phyloP scores from a whole-genome alignment of 2,329 filamentous ascomycete genomes.

The Aulographum hederae region DNA sequence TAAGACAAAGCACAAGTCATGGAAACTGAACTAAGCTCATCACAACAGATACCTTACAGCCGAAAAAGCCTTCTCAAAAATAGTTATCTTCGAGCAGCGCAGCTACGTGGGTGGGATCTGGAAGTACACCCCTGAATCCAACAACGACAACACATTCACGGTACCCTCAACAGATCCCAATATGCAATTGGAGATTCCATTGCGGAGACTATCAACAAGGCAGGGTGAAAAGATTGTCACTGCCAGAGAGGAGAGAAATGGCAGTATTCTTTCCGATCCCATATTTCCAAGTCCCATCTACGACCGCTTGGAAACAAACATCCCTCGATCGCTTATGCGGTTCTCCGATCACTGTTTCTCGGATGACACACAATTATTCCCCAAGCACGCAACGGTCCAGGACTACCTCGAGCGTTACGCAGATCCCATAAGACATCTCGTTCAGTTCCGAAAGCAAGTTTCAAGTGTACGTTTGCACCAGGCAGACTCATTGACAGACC shows the following conservation, averaged over 20 bases:
- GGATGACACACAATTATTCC: slow-evolving; percentile 50
- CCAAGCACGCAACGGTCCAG: slow-evolving; percentile 50
- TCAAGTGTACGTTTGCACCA: slow-evolving; percentile 29
- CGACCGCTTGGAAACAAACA: slow-evolving; percentile 67
- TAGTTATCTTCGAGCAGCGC: slow-evolving; percentile 72
- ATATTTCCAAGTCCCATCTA: slow-evolving; percentile 75
- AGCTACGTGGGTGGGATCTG: slow-evolving; percentile 63
- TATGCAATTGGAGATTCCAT: slow-evolving; percentile 43
- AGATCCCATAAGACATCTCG: slow-evolving; percentile 43
- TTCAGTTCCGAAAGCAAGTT: slow-evolving; percentile 56
- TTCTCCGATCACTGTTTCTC: slow-evolving; percentile 56
- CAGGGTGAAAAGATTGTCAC: background rate
- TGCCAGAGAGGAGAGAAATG: slow-evolving; percentile 5
- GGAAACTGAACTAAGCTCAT: no score
- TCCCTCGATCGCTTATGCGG: slow-evolving; percentile 63
- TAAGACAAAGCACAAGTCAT: no score
- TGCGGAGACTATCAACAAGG: slow-evolving; percentile 29
- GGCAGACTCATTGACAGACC: slow-evolving; percentile 8
- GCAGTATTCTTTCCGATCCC: slow-evolving; percentile 27
- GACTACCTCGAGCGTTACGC: slow-evolving; percentile 59
- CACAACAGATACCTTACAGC: slow-evolving; percentile 45
- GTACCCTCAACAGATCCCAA: slow-evolving; percentile 52
- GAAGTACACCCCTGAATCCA: slow-evolving; percentile 47
- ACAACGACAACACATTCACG: slow-evolving; percentile 25
- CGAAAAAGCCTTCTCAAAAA: slow-evolving; percentile 48